These are phyloP conservation scores for Auriscalpium orientale DNA, from an alignment of 768 basidiomycete species.

Conservation along the genomic window DNA sequence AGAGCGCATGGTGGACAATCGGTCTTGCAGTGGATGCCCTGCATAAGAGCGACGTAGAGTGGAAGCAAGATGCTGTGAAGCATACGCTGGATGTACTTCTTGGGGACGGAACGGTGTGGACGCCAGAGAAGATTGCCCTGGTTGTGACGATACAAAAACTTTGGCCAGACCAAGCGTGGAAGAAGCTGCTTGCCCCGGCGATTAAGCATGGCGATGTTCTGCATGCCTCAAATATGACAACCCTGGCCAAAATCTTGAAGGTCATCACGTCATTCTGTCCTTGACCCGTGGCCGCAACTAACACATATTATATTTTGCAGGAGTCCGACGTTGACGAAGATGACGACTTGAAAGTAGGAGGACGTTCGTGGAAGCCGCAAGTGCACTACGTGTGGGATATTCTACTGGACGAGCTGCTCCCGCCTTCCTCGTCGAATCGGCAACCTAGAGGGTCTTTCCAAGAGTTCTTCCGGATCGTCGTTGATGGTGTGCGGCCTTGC, in stretches of 20 bases:
- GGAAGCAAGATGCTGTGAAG: conserved; percentile 62
- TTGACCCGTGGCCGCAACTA: not conserved
- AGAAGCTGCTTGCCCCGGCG: conserved; percentile 50
- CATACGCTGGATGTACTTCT: conserved; percentile 46
- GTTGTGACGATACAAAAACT: conserved; percentile 60
- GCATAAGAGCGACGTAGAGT: conserved; percentile 48
- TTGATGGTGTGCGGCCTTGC: conserved; percentile 61
- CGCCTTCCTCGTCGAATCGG: conserved; percentile 30
- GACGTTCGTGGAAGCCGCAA: conserved; percentile 78
- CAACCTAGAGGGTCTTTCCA: conserved; percentile 58
- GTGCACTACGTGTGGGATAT: conserved; percentile 89
- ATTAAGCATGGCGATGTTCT: conserved; percentile 75
- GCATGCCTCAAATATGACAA: conserved; percentile 59
- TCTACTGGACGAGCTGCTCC: conserved; percentile 70
- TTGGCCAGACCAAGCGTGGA: conserved; percentile 58
- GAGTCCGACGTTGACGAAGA: conserved; percentile 46
- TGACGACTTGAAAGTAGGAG: conserved; percentile 39
- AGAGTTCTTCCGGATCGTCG: conserved; percentile 86
- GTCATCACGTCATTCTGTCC: conserved; percentile 30
- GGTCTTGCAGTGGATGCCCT: conserved; percentile 55
- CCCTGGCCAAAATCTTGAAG: conserved; percentile 74
- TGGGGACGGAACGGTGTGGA: conserved; percentile 55
- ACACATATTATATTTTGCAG: not conserved
- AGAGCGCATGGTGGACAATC: conserved; percentile 86
- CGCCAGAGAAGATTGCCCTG: conserved; percentile 83